phyloP scores from a whole-genome alignment of 1,139 yeast species.

The Citeromyces hawaiiensis region DNA sequence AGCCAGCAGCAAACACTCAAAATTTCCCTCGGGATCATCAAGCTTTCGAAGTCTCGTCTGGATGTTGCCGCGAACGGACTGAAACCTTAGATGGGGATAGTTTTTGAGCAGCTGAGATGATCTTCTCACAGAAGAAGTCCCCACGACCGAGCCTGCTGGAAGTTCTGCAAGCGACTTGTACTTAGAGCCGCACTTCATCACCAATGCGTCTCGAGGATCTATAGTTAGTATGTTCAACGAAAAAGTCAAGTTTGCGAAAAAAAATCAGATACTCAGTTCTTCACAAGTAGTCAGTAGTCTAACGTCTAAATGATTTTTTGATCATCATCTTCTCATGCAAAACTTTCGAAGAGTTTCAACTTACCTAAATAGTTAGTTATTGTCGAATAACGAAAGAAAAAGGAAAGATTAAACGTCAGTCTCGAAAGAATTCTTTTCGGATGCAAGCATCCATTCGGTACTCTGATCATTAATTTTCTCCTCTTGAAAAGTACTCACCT shows the following conservation, averaged over 20 bases:
- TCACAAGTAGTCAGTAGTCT: constrained; percentile 33
- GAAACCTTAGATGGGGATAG: constrained; percentile 46
- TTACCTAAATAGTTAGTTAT: background rate
- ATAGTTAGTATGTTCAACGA: constrained; percentile 1
- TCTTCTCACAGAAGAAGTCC: constrained; percentile 88
- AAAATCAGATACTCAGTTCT: constrained; percentile 18
- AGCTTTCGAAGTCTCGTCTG: constrained; percentile 72
- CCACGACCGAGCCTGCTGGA: constrained; percentile 79
- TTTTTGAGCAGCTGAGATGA: constrained; percentile 62
- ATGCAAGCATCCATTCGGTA: background rate
- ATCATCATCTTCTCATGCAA: constrained; percentile 12
- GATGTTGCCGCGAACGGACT: constrained; percentile 80
- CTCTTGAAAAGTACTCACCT: constrained; percentile 18
- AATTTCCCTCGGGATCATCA: constrained; percentile 57
- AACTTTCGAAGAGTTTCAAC: background rate
- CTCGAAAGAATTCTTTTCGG: no score
- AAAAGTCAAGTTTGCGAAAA: constrained; percentile 3
- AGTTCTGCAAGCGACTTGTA: constrained; percentile 56
- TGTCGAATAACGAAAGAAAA: constrained; percentile 1
- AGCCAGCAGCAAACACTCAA: constrained; percentile 72
- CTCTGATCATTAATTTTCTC: background rate
- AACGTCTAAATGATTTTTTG: constrained; percentile 25
- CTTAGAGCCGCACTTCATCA: constrained; percentile 56
- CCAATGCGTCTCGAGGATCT: constrained; percentile 90
- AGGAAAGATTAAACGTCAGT: constrained; percentile 1